A percentile compares a stretch with the other conserved stretches of the same genome.
Conservation (phyloP, 306 rosid species). For the Citrullus mucosospermus region DNA sequence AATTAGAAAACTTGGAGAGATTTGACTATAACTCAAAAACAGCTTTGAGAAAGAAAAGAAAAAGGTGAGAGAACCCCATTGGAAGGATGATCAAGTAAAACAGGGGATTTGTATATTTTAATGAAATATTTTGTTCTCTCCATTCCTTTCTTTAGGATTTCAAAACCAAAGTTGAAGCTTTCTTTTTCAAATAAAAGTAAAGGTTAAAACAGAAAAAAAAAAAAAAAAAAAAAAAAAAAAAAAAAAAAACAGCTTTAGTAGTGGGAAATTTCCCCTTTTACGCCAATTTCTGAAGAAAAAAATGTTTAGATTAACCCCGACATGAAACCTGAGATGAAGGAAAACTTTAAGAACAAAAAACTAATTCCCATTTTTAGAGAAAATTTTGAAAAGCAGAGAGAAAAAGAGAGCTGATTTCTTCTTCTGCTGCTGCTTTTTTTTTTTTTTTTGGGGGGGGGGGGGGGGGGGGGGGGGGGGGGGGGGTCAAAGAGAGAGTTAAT, state of each 20-base stretch:
- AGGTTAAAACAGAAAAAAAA: not conserved
- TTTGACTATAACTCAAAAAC: not conserved
- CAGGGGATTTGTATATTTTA: not conserved
- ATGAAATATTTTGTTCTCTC: not conserved
- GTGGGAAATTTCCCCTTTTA: not conserved
- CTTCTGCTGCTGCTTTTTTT: not conserved
- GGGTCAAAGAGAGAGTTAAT: not conserved
- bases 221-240: no score
- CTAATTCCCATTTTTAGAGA: constrained; percentile 17
- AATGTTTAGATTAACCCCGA: not conserved
- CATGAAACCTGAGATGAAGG: not conserved
- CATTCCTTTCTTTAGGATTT: not conserved
- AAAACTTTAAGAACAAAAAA: not conserved
- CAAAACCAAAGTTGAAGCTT: not conserved
- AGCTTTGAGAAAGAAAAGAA: not conserved
- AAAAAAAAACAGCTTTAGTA: no score
- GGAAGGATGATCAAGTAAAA: not conserved
- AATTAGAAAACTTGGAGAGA: not conserved
- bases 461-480: no score
- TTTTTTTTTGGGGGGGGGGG: not conserved
- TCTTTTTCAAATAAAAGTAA: not conserved
- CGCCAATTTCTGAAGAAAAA: not conserved
- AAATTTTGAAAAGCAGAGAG: not conserved
- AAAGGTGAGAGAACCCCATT: not conserved
- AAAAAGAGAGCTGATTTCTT: not conserved